Evolutionary conservation across 2,329 filamentous ascomycete species (phyloP).

Genomic region (Aspergillus sp.): DNA sequence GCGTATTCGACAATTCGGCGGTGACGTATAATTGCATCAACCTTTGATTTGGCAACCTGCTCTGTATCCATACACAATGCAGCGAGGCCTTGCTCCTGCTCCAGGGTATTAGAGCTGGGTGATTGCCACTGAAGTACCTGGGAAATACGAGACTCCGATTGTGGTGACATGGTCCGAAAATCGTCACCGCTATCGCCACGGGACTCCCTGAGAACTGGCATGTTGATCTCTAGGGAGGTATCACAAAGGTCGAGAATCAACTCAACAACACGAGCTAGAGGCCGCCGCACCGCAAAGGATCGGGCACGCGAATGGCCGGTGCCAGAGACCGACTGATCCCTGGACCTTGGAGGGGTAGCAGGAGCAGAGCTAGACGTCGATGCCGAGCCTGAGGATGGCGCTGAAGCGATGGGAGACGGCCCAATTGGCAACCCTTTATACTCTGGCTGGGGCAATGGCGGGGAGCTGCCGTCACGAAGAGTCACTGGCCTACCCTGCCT

Average conservation of each 20-base stretch:
- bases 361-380: slow-evolving; percentile 71
- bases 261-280: slow-evolving; percentile 90
- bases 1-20: slow-evolving; percentile 93
- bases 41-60: slow-evolving; percentile 78
- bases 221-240: slow-evolving; percentile 91
- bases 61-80: slow-evolving; percentile 89
- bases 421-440: slow-evolving; percentile 89
- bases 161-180: slow-evolving; percentile 88
- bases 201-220: slow-evolving; percentile 85
- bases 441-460: slow-evolving; percentile 65
- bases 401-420: slow-evolving; percentile 64
- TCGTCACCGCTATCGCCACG: slow-evolving; percentile 66
- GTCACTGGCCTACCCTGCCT: slow-evolving; percentile 44
- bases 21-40: slow-evolving; percentile 89
- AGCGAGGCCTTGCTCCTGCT: slow-evolving; percentile 88
- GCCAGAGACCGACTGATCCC: slow-evolving; percentile 64
- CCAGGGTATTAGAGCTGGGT: slow-evolving; percentile 83
- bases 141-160: slow-evolving; percentile 90
- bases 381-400: slow-evolving; percentile 69
- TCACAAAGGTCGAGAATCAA: slow-evolving; percentile 93
- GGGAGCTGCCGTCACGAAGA: slow-evolving; percentile 44
- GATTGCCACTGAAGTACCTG: slow-evolving; percentile 98
- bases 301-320: slow-evolving; percentile 77
- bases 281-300: slow-evolving; percentile 88
- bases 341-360: slow-evolving; percentile 64